Base-by-base conservation (phyloP, 192 early-diverging fungal species). In the Hyaloraphidium curvatum region DNA sequence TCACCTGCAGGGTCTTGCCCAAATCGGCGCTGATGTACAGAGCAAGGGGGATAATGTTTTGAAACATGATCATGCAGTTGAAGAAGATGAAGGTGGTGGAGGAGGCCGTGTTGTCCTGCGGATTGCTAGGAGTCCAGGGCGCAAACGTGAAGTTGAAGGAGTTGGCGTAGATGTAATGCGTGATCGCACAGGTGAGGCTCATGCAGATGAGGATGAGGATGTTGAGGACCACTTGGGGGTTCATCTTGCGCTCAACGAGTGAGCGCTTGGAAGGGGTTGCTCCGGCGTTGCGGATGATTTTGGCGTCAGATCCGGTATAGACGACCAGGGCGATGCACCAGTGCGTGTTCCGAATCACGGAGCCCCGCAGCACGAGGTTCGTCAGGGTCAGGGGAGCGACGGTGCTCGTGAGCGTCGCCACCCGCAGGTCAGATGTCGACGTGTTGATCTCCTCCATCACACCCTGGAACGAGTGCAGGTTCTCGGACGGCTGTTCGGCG, bases 21-120 rank as follows among this genome's bases (percentile, higher is more conserved):
- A 95, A 71, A 65, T 95, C 91, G 25, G 95, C 80, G 25, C 83
- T 88, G 50, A 97, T 83, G 61, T 92, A 95, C 1, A 97, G 67
- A 0, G 90, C 87, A 40, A 97, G 95, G 1, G 94, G 94, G 40
- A 97, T 92, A 54, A 95, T 81, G 60, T 91, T 87, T 60, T 94
- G 91, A 55, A 92, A 87, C 53, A 91, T 83, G 56, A 96, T 92
- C 74, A 95, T 50, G 76, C 76, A 80, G 69, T 75, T 58, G 55
- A 68, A 68, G 40, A 66, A 68, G 14, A 62, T 68, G 27, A 71
- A 56, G 55, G 73, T 63, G 5, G 52, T 53, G 52, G 19, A n/a
- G n/a, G n/a, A n/a, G n/a, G n/a, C n/a, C n/a, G n/a, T n/a, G n/a
- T n/a, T n/a, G n/a, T n/a, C n/a, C 52, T 5, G 52, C 52, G 39